Conservation (phyloP, 345 rosid species). For the Sapria himalayana region DNA sequence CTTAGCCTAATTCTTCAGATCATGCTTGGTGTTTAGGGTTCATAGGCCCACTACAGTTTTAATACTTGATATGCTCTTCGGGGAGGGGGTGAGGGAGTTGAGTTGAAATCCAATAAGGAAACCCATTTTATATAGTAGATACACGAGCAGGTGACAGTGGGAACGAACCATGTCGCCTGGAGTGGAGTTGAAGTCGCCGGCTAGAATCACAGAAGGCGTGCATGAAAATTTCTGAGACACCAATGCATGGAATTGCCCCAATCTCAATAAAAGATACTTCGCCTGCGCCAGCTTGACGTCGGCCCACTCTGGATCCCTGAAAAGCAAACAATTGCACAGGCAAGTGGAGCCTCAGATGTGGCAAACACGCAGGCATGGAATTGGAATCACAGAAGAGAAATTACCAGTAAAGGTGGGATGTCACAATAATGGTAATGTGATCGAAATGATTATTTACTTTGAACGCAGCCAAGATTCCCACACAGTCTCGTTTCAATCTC, state of each 20-base stretch:
- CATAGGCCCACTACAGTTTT: too few relatives aligned
- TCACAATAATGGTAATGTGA: conserved; percentile 53
- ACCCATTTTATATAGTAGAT: background rate
- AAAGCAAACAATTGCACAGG: conserved; percentile 1
- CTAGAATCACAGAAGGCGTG: conserved; percentile 35
- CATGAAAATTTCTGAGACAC: conserved; percentile 42
- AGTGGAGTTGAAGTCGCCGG: conserved; percentile 91
- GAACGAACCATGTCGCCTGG: conserved; percentile 58
- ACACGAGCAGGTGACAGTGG: background rate
- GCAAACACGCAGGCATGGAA: background rate
- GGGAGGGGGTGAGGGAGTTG: background rate
- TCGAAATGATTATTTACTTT: conserved; percentile 35
- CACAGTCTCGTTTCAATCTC: conserved; percentile 74
- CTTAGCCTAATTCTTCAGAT: background rate
- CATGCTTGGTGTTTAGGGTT: background rate
- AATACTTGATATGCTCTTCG: too few relatives aligned
- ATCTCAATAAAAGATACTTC: conserved; percentile 42
- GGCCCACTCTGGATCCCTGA: conserved; percentile 83
- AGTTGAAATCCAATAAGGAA: background rate
- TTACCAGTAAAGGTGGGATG: conserved; percentile 83
- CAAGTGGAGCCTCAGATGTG: conserved; percentile 1
- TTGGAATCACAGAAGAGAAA: background rate
- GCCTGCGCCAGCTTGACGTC: conserved; percentile 98
- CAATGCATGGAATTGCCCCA: conserved; percentile 34
- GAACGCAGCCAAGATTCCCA: conserved; percentile 85